Percentiles rank a stretch among this genome's conserved stretches.
Evolutionary conservation across 2,329 filamentous ascomycete species (phyloP).

Genomic region (Verticillium nonalfalfae): DNA sequence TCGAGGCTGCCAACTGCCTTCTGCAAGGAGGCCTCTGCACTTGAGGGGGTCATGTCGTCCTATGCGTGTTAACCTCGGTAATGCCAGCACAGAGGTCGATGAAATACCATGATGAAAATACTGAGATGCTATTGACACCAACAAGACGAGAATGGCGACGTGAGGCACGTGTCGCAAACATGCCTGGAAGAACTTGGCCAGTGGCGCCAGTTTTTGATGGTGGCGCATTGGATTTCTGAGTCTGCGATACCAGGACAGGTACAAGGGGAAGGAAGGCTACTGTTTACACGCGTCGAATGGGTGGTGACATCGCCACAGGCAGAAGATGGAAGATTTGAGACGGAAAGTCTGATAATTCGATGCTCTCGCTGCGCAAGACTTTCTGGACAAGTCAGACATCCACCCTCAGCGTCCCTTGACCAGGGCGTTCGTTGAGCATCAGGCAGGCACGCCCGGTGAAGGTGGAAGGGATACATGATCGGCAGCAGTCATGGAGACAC

Average conservation of each 20-base stretch:
- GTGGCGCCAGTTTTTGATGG: background rate
- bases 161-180: background rate
- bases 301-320: background rate
- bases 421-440: too few species aligned
- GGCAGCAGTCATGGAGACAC: background rate
- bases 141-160: slow-evolving; percentile 4
- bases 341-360: background rate
- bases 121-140: slow-evolving; percentile 8
- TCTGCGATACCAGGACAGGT: background rate
- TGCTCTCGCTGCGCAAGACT: background rate
- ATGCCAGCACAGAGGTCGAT: background rate
- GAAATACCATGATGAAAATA: slow-evolving; percentile 2
- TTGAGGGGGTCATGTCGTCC: slow-evolving; percentile 39
- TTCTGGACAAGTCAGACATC: too few species aligned
- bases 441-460: background rate
- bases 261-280: background rate
- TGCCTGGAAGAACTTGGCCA: background rate
- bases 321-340: background rate
- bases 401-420: too few species aligned
- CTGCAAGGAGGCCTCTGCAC: slow-evolving; percentile 42
- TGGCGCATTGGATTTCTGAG: background rate
- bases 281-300: background rate
- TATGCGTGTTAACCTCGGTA: slow-evolving; percentile 1
- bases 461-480: background rate
- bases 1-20: slow-evolving; percentile 41